Conservation (phyloP, 345 rosid species). For the Linum tenue region DNA sequence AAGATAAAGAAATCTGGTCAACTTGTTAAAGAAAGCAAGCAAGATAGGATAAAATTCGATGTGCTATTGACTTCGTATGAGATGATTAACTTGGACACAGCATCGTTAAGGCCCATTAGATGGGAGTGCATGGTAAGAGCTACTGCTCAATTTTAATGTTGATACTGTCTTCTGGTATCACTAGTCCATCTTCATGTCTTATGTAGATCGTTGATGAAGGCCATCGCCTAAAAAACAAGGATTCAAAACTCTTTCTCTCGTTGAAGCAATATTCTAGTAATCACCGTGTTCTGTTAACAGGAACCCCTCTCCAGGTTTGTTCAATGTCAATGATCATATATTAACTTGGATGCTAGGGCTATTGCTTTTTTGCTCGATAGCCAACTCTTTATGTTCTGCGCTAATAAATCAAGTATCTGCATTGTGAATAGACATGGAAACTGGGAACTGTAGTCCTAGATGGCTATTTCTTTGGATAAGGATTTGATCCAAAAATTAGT, state of each 20-base stretch:
- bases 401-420: not conserved
- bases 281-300: conserved; percentile 93
- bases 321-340: conserved; percentile 10
- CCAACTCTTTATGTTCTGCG: not conserved
- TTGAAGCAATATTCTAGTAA: conserved; percentile 78
- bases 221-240: conserved; percentile 97
- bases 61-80: conserved; percentile 97
- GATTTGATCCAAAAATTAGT: not conserved
- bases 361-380: conserved; percentile 5
- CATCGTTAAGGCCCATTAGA: conserved; percentile 76
- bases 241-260: conserved; percentile 81
- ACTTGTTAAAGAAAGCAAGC: conserved; percentile 65
- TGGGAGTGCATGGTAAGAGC: conserved; percentile 97
- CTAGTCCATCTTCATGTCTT: conserved; percentile 21
- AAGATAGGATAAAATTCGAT: conserved; percentile 93
- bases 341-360: not conserved
- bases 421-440: not conserved
- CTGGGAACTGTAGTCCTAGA: not conserved
- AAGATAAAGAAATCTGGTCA: conserved; percentile 93
- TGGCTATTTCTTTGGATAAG: not conserved
- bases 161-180: conserved; percentile 9
- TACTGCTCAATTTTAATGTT: conserved; percentile 10
- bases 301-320: conserved; percentile 98
- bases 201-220: conserved; percentile 98
- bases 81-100: conserved; percentile 82